phyloP scores from a whole-genome alignment of 352 stramenopile genomes.

The Globisporangium sylvaticum region DNA sequence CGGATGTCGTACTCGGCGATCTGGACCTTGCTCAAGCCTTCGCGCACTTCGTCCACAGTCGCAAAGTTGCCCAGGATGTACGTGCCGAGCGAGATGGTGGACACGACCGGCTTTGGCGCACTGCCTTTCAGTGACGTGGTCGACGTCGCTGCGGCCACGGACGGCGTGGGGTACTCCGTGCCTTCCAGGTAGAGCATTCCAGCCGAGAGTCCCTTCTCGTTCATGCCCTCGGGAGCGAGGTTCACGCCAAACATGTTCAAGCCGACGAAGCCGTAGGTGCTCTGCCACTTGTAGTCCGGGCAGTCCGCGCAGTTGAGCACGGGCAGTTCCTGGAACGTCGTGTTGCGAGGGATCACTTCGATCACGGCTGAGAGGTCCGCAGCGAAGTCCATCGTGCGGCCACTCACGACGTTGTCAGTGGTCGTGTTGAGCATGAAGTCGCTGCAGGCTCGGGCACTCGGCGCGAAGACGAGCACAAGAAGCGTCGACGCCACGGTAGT shows the following conservation, averaged over 20 bases:
- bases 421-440: slow-evolving; percentile 55
- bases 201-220: slow-evolving; percentile 47
- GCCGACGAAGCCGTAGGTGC: slow-evolving; percentile 41
- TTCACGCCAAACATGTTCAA: slow-evolving; percentile 57
- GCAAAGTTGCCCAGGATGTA: slow-evolving; percentile 75
- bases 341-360: slow-evolving; percentile 46
- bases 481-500: too few relatives aligned
- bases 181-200: slow-evolving; percentile 43
- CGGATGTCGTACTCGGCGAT: slow-evolving; percentile 47
- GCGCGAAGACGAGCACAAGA: neutral
- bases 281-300: slow-evolving; percentile 38
- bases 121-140: too few relatives aligned
- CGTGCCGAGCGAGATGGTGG: slow-evolving; percentile 58
- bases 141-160: too few relatives aligned
- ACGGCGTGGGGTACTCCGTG: slow-evolving; percentile 48
- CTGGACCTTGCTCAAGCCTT: slow-evolving; percentile 49
- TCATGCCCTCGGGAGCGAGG: slow-evolving; percentile 47
- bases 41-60: slow-evolving; percentile 51
- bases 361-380: slow-evolving; percentile 38
- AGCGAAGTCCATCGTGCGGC: slow-evolving; percentile 56
- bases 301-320: slow-evolving; percentile 34
- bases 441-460: slow-evolving; percentile 28
- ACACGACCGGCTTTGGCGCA: slow-evolving; percentile 36
- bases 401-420: slow-evolving; percentile 31
- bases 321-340: slow-evolving; percentile 42